Evolutionary conservation across 345 rosid species (phyloP).

Genomic region (Alliaria petiolata): DNA sequence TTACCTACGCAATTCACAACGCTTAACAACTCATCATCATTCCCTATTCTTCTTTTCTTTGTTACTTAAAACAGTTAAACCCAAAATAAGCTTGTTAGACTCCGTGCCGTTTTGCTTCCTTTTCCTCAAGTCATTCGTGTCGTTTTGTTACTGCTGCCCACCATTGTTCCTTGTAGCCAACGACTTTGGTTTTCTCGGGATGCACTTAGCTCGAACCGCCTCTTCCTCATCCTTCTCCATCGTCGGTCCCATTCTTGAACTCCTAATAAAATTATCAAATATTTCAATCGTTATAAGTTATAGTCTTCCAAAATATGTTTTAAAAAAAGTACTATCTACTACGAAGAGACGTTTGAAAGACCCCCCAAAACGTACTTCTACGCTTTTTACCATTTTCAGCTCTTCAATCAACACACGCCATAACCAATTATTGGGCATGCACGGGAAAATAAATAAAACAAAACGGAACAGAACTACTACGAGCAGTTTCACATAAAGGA

Average conservation of each 20-base stretch:
- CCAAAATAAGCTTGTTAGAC: slow-evolving; percentile 15
- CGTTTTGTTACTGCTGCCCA: slow-evolving; percentile 15
- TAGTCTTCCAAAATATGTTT: background rate
- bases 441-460: background rate
- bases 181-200: slow-evolving; percentile 43
- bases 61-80: background rate
- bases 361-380: background rate
- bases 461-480: background rate
- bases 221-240: slow-evolving; percentile 32
- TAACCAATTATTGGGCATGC: slow-evolving; percentile 17
- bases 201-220: slow-evolving; percentile 42
- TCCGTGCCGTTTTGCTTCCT: slow-evolving; percentile 25
- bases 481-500: slow-evolving; percentile 3
- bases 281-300: background rate
- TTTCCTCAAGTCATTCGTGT: slow-evolving; percentile 4
- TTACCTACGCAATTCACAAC: slow-evolving; percentile 25
- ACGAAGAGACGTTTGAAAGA: slow-evolving; percentile 13
- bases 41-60: slow-evolving; percentile 19
- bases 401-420: slow-evolving; percentile 25
- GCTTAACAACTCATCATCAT: slow-evolving; percentile 23
- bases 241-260: slow-evolving; percentile 39
- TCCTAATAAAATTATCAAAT: slow-evolving; percentile 26
- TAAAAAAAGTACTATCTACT: background rate
- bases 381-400: slow-evolving; percentile 32
- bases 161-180: slow-evolving; percentile 32